A percentile compares a stretch with the other conserved stretches of the same genome.
Conservation (phyloP, 2,329 filamentous ascomycete genomes). For the Scedosporium dehoogii region DNA sequence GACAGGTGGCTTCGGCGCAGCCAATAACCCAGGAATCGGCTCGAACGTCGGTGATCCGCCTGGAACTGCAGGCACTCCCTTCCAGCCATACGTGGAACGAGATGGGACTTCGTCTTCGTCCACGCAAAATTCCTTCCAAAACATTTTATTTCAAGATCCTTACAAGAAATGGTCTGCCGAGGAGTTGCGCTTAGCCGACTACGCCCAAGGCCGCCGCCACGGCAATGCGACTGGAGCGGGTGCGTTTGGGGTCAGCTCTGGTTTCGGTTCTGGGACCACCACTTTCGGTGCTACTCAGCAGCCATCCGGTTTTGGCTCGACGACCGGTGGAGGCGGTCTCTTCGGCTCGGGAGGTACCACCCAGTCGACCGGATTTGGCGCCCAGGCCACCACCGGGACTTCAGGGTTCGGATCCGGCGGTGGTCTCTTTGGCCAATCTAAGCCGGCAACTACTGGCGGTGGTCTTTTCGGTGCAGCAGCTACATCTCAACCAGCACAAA, state of each 20-base stretch:
- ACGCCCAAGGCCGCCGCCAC: constrained; percentile 72
- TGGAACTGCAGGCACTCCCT: constrained; percentile 62
- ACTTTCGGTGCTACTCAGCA: constrained; percentile 34
- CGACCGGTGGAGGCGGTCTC: constrained; percentile 26
- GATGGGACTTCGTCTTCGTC: constrained; percentile 43
- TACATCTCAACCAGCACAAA: not conserved
- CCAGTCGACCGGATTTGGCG: constrained; percentile 6
- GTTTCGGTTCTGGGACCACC: constrained; percentile 38
- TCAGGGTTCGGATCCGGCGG: constrained; percentile 7
- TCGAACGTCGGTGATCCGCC: constrained; percentile 47
- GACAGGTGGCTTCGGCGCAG: constrained; percentile 30
- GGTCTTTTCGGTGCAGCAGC: constrained; percentile 25
- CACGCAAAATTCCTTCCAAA: constrained; percentile 60
- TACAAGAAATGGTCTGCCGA: constrained; percentile 90
- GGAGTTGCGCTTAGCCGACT: constrained; percentile 75
- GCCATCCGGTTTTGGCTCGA: constrained; percentile 24
- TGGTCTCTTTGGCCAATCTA: constrained; percentile 19
- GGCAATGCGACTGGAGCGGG: constrained; percentile 79
- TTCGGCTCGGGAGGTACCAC: constrained; percentile 30
- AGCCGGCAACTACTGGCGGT: constrained; percentile 16
- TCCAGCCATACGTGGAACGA: constrained; percentile 63
- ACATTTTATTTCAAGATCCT: constrained; percentile 65
- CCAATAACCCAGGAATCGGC: constrained; percentile 39
- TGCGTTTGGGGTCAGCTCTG: constrained; percentile 61
- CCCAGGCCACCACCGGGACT: constrained; percentile 6